These are phyloP conservation scores for Leishmania braziliensis DNA, from an alignment of 208 protist genomes.

Conservation along the genomic window DNA sequence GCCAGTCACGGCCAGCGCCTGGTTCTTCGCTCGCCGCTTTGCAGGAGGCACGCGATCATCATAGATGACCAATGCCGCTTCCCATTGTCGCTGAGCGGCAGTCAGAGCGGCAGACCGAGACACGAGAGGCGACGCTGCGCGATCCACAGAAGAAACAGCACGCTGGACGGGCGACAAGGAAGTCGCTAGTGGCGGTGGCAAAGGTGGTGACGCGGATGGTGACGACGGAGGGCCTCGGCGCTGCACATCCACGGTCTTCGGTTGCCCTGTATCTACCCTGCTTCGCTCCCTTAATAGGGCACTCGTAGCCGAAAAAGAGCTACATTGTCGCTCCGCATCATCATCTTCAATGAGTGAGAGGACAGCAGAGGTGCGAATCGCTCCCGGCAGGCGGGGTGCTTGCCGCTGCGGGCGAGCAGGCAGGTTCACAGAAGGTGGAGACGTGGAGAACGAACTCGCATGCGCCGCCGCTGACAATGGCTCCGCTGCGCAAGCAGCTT, in stretches of 20 bases:
- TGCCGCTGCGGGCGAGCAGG: constrained; percentile 7
- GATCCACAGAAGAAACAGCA: not conserved
- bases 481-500: not conserved
- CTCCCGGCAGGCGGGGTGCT: constrained; percentile 1
- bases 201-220: not conserved
- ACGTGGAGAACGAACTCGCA: not conserved
- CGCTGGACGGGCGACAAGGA: not conserved
- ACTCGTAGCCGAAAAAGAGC: not conserved
- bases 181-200: not conserved
- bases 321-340: not conserved
- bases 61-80: constrained; percentile 26
- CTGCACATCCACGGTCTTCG: not conserved
- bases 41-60: constrained; percentile 32
- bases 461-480: not conserved
- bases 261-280: not conserved
- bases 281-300: not conserved
- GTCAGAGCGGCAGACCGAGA: constrained; percentile 5
- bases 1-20: constrained; percentile 6
- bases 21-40: constrained; percentile 1
- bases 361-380: not conserved
- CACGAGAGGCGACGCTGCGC: not conserved
- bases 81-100: constrained; percentile 17
- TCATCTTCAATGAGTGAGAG: constrained; percentile 7
- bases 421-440: not conserved
- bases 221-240: not conserved